Evolutionary conservation across 805 yeast genomes (phyloP).

Genomic region (Ogataea philodendri): DNA sequence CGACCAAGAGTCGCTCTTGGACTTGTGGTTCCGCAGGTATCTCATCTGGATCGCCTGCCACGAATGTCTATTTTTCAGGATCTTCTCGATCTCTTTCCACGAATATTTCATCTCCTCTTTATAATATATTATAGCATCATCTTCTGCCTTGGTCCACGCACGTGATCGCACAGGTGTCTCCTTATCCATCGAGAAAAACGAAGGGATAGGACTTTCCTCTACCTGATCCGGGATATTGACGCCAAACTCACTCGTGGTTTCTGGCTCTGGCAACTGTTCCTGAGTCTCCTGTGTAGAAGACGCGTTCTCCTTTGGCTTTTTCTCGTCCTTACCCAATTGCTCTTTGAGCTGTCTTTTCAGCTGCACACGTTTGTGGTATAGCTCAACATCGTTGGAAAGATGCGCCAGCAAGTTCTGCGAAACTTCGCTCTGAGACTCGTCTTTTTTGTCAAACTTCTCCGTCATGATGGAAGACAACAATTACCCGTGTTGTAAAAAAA

Average conservation of each 20-base stretch:
- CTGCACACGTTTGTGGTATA: slow-evolving; percentile 32
- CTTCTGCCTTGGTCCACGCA: slow-evolving; percentile 38
- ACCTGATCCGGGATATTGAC: too few relatives aligned
- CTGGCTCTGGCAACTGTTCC: slow-evolving; percentile 8
- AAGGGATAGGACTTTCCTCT: too few relatives aligned
- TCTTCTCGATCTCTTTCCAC: slow-evolving; percentile 39
- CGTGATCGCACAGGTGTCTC: slow-evolving; percentile 10
- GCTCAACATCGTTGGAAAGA: slow-evolving; percentile 30
- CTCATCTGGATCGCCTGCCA: slow-evolving; percentile 51
- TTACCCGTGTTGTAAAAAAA: slow-evolving; percentile 11
- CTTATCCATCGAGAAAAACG: not conserved
- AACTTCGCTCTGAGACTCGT: slow-evolving; percentile 4
- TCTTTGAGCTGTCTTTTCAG: slow-evolving; percentile 22
- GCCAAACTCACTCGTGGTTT: not conserved
- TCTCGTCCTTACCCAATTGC: slow-evolving; percentile 9
- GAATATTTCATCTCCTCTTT: slow-evolving; percentile 38
- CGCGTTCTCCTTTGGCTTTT: slow-evolving; percentile 6
- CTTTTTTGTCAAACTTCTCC: slow-evolving; percentile 10
- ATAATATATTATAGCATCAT: slow-evolving; percentile 35
- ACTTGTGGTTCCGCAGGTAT: slow-evolving; percentile 40
- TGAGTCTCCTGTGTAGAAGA: too few relatives aligned
- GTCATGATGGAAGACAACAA: slow-evolving; percentile 9
- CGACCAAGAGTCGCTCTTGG: slow-evolving; percentile 37
- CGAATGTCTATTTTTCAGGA: slow-evolving; percentile 34
- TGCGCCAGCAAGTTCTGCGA: slow-evolving; percentile 21